Conservation (phyloP, 345 rosid species). For the Linum trigynum region DNA sequence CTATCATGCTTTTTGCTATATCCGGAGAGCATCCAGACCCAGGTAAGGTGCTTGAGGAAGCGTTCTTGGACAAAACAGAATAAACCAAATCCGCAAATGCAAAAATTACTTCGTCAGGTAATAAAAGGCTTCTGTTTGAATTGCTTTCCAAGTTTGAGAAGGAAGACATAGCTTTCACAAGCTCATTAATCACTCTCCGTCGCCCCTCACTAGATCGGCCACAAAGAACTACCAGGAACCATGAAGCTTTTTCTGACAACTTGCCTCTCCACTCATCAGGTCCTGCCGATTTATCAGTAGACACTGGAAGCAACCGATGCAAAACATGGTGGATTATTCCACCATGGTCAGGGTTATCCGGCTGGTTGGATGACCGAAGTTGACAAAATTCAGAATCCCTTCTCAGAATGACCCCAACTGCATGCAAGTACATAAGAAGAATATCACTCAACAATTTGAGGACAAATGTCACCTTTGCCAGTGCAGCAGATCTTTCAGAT, state of each 20-base stretch:
- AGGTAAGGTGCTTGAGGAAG: constrained; percentile 70
- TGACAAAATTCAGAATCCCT: constrained; percentile 77
- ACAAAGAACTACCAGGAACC: constrained; percentile 83
- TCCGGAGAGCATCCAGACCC: constrained; percentile 85
- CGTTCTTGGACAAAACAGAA: constrained; percentile 80
- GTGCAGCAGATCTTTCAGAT: constrained; percentile 71
- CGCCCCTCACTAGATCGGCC: constrained; percentile 93
- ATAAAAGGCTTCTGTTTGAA: constrained; percentile 40
- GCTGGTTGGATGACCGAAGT: constrained; percentile 52
- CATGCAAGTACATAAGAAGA: constrained; percentile 79
- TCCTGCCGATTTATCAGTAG: constrained; percentile 58
- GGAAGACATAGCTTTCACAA: constrained; percentile 64
- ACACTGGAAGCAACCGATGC: constrained; percentile 65
- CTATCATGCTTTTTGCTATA: constrained; percentile 92
- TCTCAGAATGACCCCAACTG: constrained; percentile 69
- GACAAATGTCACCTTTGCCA: constrained; percentile 84
- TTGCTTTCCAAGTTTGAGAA: constrained; percentile 58
- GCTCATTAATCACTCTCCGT: constrained; percentile 72
- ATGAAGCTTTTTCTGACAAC: constrained; percentile 82
- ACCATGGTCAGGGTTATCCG: constrained; percentile 41
- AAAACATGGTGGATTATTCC: constrained; percentile 79
- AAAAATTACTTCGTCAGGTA: constrained; percentile 70
- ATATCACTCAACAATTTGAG: constrained; percentile 87
- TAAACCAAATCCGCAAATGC: constrained; percentile 67
- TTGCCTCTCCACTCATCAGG: constrained; percentile 86